Base-by-base conservation (phyloP, 805 yeast genomes). In the Starmerella asiatica region DNA sequence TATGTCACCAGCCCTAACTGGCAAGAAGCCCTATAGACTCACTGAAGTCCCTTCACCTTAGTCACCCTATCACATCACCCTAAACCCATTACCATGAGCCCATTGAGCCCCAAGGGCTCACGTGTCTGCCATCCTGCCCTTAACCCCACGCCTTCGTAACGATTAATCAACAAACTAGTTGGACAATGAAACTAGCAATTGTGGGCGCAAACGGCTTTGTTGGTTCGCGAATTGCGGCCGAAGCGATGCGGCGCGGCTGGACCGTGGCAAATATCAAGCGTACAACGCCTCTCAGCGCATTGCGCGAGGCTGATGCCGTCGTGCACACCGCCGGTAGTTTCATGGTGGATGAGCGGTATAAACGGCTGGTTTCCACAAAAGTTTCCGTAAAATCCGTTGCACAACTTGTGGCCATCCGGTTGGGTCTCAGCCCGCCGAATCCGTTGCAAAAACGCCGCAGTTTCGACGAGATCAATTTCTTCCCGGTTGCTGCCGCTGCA, bases 151-250 rank as follows among this genome's bases (percentile, higher is more conserved):
- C n/a, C n/a, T n/a, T n/a, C n/a, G n/a, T n/a, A n/a, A n/a, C n/a
- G n/a, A n/a, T n/a, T n/a, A n/a, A n/a, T n/a, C n/a, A n/a, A n/a
- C n/a, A n/a, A n/a, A n/a, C n/a, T n/a, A n/a, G n/a, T n/a, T n/a
- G n/a, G n/a, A 23, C 2, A 65, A 60, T 46, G 51, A 48, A 45
- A 34, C 47, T 72, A 3, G 73, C 82, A 3, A 82, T 85, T 0
- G 73, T 85, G 52, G 97, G 97, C 15, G 95, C 96, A 1, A 75
- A 73, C 48, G 96, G 96, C 7, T 82, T 82, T 54, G 57, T 86
- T 15, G 79, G 73, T 49, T 47, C 45, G 41, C 62, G 76, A 26
- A 75, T 86, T 7, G 42, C 46, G 6, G n/a, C 21, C 12, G 45
- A 30, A 9, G 49, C 46, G 3, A 14, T 16, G 11, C 30, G 27